Conservation (phyloP, 345 rosid species). For the Capsella bursapastoris region DNA sequence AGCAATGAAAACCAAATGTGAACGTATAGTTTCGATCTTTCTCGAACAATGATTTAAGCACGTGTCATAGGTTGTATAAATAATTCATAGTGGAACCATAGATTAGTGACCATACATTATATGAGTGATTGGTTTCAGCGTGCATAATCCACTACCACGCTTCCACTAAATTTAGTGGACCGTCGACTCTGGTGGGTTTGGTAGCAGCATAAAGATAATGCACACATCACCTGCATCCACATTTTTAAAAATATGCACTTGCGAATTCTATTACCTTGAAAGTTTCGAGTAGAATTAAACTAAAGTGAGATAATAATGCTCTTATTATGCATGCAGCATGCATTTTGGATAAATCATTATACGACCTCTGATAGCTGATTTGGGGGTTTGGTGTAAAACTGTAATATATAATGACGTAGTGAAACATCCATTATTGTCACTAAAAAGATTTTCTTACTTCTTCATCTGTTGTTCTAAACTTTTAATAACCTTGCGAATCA, state of each 20-base stretch:
- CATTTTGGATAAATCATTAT: slow-evolving; percentile 19
- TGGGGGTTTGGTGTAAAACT: not conserved
- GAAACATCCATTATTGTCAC: not conserved
- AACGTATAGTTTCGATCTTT: slow-evolving; percentile 19
- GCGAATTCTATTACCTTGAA: slow-evolving; percentile 16
- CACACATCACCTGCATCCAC: slow-evolving; percentile 30
- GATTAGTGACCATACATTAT: slow-evolving; percentile 28
- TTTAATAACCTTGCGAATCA: not conserved
- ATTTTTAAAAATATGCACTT: slow-evolving; percentile 18
- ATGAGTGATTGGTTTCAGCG: slow-evolving; percentile 9
- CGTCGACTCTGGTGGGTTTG: slow-evolving; percentile 38
- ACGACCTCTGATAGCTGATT: not conserved
- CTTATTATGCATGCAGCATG: not conserved
- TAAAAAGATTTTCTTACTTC: not conserved
- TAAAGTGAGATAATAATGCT: slow-evolving; percentile 7
- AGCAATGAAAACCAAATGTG: slow-evolving; percentile 28
- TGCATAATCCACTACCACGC: slow-evolving; percentile 29
- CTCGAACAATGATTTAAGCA: slow-evolving; percentile 34
- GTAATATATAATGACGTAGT: not conserved
- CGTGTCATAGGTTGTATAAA: slow-evolving; percentile 34
- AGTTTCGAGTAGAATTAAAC: not conserved
- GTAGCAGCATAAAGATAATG: slow-evolving; percentile 29
- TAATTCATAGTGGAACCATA: slow-evolving; percentile 29
- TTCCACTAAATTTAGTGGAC: slow-evolving; percentile 39
- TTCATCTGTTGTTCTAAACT: not conserved